phyloP scores from a whole-genome alignment of 768 basidiomycete genomes.

The Tremella mesenterica region DNA sequence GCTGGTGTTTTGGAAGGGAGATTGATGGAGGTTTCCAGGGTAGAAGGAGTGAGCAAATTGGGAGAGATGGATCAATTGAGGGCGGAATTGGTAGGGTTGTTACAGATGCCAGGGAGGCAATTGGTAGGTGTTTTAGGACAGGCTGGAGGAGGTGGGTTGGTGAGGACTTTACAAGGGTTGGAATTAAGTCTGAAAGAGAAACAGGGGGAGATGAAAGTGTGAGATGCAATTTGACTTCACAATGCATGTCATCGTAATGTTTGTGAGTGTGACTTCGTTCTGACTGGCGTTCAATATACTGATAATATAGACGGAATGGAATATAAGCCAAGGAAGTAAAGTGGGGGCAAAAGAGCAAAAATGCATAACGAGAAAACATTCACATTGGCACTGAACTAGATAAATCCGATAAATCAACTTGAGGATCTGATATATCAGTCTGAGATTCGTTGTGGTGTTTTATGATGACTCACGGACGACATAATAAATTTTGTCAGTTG shows the following conservation, averaged over 20 bases:
- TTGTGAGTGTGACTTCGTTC: too few species aligned
- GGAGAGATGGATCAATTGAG: conserved; percentile 69
- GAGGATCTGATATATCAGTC: conserved; percentile 19
- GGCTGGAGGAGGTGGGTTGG: conserved; percentile 60
- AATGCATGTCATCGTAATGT: too few species aligned
- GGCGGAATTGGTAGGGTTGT: conserved; percentile 73
- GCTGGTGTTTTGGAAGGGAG: conserved; percentile 69
- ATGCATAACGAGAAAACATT: not conserved
- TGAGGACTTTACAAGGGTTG: conserved; percentile 66
- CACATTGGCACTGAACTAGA: conserved; percentile 24
- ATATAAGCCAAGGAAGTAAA: too few species aligned
- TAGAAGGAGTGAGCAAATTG: conserved; percentile 61
- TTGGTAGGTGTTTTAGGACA: conserved; percentile 62
- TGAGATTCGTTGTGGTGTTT: not conserved
- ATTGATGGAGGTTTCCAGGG: conserved; percentile 55
- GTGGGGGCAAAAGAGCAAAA: too few species aligned
- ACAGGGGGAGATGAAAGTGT: conserved; percentile 4
- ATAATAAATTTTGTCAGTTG: conserved; percentile 65
- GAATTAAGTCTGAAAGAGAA: conserved; percentile 58
- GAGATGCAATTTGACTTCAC: not conserved
- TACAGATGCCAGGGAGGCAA: conserved; percentile 66
- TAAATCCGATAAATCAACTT: conserved; percentile 36
- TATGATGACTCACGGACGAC: conserved; percentile 59
- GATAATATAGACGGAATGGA: too few species aligned
- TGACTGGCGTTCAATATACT: too few species aligned